phyloP scores from a whole-genome alignment of 345 rosid genomes.

The Geranium rotundifolium region DNA sequence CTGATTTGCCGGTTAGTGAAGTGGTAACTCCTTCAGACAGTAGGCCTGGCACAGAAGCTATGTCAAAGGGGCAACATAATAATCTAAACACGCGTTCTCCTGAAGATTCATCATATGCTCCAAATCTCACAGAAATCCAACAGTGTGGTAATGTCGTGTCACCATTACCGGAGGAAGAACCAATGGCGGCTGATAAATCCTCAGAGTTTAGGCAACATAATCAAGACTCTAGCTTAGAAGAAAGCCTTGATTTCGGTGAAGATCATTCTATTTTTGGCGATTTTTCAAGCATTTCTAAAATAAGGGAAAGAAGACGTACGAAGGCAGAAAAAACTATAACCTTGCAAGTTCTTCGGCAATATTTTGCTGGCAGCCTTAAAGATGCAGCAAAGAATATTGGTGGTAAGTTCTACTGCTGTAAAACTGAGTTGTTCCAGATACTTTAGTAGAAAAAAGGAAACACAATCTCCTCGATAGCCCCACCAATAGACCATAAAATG shows the following conservation, averaged over 20 bases:
- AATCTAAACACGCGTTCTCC: conserved; percentile 17
- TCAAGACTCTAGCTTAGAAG: conserved; percentile 23
- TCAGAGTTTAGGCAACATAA: conserved; percentile 13
- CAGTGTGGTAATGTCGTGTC: conserved; percentile 15
- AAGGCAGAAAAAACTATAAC: conserved; percentile 65
- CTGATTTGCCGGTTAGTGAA: conserved; percentile 24
- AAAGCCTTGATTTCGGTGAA: conserved; percentile 34
- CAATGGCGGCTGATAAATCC: conserved; percentile 19
- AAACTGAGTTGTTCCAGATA: neutral
- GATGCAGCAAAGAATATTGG: conserved; percentile 90
- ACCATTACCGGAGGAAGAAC: conserved; percentile 13
- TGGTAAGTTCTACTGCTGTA: conserved; percentile 37
- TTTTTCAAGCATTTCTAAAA: conserved; percentile 14
- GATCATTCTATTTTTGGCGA: conserved; percentile 26
- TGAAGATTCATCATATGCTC: conserved; percentile 23
- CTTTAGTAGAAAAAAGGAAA: neutral
- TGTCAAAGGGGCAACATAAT: conserved; percentile 18
- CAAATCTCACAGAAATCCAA: conserved; percentile 19
- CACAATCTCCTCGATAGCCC: neutral
- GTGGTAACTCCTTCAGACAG: conserved; percentile 17
- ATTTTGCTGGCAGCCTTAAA: conserved; percentile 83
- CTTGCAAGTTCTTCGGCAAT: conserved; percentile 57
- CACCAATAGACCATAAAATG: neutral
- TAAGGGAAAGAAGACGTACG: conserved; percentile 44
- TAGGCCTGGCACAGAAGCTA: conserved; percentile 24